These are phyloP conservation scores for Aspergillus terreus DNA, from an alignment of 2,329 filamentous ascomycete species.

Conservation along the genomic window DNA sequence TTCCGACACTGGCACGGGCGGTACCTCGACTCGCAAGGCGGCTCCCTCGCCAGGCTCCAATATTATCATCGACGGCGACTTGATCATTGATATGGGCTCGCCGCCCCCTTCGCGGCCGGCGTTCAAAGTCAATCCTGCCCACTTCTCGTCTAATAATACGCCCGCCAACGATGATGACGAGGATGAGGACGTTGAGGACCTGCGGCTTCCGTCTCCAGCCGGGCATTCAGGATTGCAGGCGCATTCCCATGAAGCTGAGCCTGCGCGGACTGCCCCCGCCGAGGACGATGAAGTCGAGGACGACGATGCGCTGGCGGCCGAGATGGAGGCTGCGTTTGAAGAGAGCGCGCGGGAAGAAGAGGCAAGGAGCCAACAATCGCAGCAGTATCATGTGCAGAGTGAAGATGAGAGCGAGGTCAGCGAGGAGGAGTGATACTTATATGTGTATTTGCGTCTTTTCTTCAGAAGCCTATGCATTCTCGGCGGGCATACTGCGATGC, in stretches of 20 bases:
- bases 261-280: conserved; percentile 16
- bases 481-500: not conserved
- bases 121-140: conserved; percentile 38
- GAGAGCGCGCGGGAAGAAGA: conserved; percentile 40
- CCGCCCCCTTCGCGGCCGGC: conserved; percentile 38
- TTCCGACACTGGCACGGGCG: conserved; percentile 30
- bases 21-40: conserved; percentile 27
- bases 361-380: conserved; percentile 34
- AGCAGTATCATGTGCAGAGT: conserved; percentile 34
- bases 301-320: conserved; percentile 55
- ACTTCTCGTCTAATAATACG: conserved; percentile 42
- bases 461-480: conserved; percentile 2
- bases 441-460: conserved; percentile 9
- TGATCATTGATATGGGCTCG: conserved; percentile 49
- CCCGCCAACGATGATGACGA: conserved; percentile 32
- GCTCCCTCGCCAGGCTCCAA: conserved; percentile 37
- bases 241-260: conserved; percentile 12
- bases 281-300: conserved; percentile 31
- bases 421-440: conserved; percentile 55
- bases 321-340: conserved; percentile 55
- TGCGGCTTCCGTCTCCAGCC: conserved; percentile 36
- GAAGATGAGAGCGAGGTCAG: conserved; percentile 63
- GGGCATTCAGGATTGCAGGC: conserved; percentile 16
- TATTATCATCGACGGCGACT: conserved; percentile 44
- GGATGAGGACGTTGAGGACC: conserved; percentile 39